A percentile compares a stretch with the other conserved stretches of the same genome.
Conservation (phyloP, 2,329 filamentous ascomycete species). For the Epichloe typhina region DNA sequence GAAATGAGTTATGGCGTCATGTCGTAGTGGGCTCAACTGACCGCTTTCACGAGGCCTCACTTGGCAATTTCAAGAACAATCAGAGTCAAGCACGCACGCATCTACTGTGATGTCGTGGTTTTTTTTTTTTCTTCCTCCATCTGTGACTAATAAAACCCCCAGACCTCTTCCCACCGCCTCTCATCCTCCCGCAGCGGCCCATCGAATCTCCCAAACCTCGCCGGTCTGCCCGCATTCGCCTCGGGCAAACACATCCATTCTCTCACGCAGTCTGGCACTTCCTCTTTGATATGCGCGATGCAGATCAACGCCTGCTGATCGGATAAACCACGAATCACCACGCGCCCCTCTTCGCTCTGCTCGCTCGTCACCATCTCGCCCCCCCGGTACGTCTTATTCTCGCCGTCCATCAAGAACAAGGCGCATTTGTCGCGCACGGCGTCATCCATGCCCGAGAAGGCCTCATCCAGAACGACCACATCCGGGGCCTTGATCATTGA, state of each 20-base stretch:
- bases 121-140: too few species aligned
- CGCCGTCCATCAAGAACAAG: slow-evolving; percentile 58
- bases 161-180: slow-evolving; percentile 51
- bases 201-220: slow-evolving; percentile 51
- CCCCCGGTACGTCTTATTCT: slow-evolving; percentile 30
- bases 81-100: too few species aligned
- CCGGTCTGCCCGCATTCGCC: slow-evolving; percentile 45
- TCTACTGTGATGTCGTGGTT: too few species aligned
- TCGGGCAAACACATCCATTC: slow-evolving; percentile 82
- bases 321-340: slow-evolving; percentile 48
- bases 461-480: slow-evolving; percentile 75
- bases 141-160: slow-evolving; percentile 26
- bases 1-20: not conserved
- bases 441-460: slow-evolving; percentile 76
- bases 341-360: slow-evolving; percentile 17
- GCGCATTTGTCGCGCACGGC: slow-evolving; percentile 76
- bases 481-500: slow-evolving; percentile 70
- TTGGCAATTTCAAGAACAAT: too few species aligned
- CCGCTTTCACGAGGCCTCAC: too few species aligned
- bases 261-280: slow-evolving; percentile 71
- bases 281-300: slow-evolving; percentile 81
- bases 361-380: slow-evolving; percentile 33
- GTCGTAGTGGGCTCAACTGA: not conserved
- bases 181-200: slow-evolving; percentile 46
- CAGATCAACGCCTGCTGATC: slow-evolving; percentile 73